Conservation (phyloP, 2,329 filamentous ascomycete genomes). For the Arthrobotrys megalospora region DNA sequence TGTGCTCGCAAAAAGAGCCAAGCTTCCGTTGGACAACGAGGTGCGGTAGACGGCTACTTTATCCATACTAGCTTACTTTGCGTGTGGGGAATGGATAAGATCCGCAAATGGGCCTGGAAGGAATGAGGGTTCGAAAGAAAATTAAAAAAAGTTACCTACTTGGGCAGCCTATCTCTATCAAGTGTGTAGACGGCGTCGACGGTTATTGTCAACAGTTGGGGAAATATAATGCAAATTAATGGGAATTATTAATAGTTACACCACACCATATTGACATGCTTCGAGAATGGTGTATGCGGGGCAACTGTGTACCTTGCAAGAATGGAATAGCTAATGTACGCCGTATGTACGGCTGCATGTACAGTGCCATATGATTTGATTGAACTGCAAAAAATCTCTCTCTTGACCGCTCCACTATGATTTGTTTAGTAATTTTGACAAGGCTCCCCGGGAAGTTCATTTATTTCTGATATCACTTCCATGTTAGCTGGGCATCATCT, state of each 20-base stretch:
- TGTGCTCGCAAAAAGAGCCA: conserved; percentile 46
- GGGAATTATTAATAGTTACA: conserved; percentile 51
- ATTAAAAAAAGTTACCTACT: conserved; percentile 9
- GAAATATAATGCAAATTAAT: conserved; percentile 24
- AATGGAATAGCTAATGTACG: conserved; percentile 41
- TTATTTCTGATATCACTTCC: conserved; percentile 25
- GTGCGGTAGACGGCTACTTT: conserved; percentile 47
- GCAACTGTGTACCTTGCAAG: conserved; percentile 45
- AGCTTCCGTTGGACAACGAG: conserved; percentile 41
- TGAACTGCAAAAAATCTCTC: conserved; percentile 20
- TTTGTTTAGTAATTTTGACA: conserved; percentile 33
- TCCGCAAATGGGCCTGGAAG: conserved; percentile 47
- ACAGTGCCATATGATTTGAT: conserved; percentile 36
- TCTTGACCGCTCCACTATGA: conserved; percentile 10
- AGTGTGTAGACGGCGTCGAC: conserved; percentile 11
- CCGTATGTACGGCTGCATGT: conserved; percentile 18
- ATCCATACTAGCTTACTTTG: conserved; percentile 34
- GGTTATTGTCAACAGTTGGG: conserved; percentile 14
- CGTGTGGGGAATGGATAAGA: conserved; percentile 52
- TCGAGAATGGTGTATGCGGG: conserved; percentile 48
- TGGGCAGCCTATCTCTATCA: conserved; percentile 2
- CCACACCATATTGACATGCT: conserved; percentile 50
- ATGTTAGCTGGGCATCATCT: conserved; percentile 20
- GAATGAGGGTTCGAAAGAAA: conserved; percentile 28
- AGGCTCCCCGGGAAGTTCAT: conserved; percentile 14